These are phyloP conservation scores for Cymbopogon citratus DNA, from an alignment of 176 grass and related monocot species.

Conservation along the genomic window DNA sequence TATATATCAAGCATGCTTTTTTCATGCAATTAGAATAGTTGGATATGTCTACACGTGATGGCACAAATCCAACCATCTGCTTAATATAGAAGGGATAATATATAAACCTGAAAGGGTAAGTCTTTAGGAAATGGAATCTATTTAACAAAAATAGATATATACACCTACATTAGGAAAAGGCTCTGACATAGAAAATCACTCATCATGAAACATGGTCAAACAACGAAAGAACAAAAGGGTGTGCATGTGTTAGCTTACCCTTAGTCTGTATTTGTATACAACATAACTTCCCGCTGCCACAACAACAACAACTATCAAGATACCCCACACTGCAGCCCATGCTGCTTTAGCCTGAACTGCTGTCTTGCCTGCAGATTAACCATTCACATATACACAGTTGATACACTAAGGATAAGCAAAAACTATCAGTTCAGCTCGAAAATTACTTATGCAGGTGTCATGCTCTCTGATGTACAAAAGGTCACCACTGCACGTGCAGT, in stretches of 20 bases:
- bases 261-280: conserved; percentile 77
- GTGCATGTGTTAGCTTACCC: conserved; percentile 41
- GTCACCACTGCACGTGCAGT: conserved; percentile 53
- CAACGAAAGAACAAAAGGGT: neutral
- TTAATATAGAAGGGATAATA: neutral
- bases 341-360: conserved; percentile 56
- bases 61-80: neutral
- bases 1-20: neutral
- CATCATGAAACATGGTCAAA: neutral
- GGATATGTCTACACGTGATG: neutral
- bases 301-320: conserved; percentile 42
- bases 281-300: conserved; percentile 47
- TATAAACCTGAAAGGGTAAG: neutral
- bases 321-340: conserved; percentile 68
- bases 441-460: conserved; percentile 60
- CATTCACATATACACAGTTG: conserved; percentile 17
- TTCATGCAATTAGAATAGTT: neutral
- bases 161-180: neutral
- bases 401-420: neutral
- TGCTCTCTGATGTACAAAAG: conserved; percentile 67
- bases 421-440: neutral
- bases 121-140: neutral
- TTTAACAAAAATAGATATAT: neutral
- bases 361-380: conserved; percentile 50
- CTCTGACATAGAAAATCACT: neutral